Base-by-base conservation (phyloP, 2,329 filamentous ascomycete genomes). In the Pyrenophora graminea region DNA sequence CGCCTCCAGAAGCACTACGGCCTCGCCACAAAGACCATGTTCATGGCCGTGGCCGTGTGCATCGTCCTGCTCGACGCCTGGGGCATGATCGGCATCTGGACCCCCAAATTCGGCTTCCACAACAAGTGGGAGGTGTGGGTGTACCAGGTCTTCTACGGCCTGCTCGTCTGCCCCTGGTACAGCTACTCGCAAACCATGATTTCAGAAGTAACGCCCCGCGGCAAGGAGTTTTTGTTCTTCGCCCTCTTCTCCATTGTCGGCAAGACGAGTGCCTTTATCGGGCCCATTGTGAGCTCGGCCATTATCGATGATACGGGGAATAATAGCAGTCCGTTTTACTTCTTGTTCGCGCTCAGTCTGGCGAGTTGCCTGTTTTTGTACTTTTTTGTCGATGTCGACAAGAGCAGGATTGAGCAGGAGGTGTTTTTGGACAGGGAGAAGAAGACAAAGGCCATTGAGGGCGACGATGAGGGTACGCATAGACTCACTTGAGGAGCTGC, bases 151-250 rank as follows among this genome's bases (percentile, higher is more conserved):
- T 86, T 85, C 57, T 88, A 87, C 60, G 85, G 86, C 0, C 74
- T 89, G 1, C 80, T 87, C 39, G 82, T 88, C 6, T 87, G 85
- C 56, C 85, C 85, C 0, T 88, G 85, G 85, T 88, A 88, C 69
- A 84, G 82, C 40, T 89, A 89, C 69, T 83, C 80, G 0, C 85
- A 88, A 66, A 88, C 85, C 61, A 85, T 89, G 80, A 89, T 89
- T 58, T 84, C 81, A 2, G 86, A 87, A 59, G 84, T 89, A 2
- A 87, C 85, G 0, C 86, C 86, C 0, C 77, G 83, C 5, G 85
- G 85, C 32, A 84, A 87, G 62, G 86, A 88, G 58, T 88, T 87
- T 61, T 73, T 89, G 9, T 89, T 89, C 76, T 89, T 89, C 77
- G 82, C 79, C 39, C 70, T 89, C 1, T 88, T 88, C 71, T 85